Percentiles rank a stretch among this genome's conserved stretches.
These are phyloP conservation scores for Beta vulgaris DNA, from an alignment of 148 eudicot genomes.

Conservation along the genomic window DNA sequence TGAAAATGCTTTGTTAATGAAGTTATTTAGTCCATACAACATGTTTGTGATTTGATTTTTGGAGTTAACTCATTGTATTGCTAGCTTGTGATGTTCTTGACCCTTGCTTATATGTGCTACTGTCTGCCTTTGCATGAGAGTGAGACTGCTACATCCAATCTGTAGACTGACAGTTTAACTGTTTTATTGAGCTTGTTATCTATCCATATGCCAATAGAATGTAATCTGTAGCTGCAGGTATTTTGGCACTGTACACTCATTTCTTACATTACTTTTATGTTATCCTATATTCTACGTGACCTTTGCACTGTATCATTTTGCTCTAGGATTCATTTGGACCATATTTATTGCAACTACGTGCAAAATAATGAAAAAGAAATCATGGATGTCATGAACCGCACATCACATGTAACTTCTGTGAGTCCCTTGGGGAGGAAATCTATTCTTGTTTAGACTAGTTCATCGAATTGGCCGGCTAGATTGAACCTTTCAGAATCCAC, in stretches of 20 bases:
- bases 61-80: neutral
- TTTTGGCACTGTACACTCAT: neutral
- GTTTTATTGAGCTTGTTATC: neutral
- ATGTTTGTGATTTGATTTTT: neutral
- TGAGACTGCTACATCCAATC: neutral
- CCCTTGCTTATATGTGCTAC: neutral
- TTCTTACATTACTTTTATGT: neutral
- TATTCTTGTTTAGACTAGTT: neutral
- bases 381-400: slow-evolving; percentile 5
- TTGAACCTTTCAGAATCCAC: no score
- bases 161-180: no score
- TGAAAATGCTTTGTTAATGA: neutral
- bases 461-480: neutral
- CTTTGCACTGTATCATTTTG: neutral
- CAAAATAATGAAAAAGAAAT: neutral
- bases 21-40: neutral
- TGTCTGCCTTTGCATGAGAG: neutral
- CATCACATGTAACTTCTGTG: neutral
- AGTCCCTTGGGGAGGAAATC: neutral
- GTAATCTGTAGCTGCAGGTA: neutral
- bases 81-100: neutral
- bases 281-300: neutral
- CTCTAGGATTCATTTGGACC: no score
- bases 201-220: neutral
- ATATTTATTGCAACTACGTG: neutral